Conservation (phyloP, 495 filamentous ascomycete genomes). For the Cudoniella acicularis region DNA sequence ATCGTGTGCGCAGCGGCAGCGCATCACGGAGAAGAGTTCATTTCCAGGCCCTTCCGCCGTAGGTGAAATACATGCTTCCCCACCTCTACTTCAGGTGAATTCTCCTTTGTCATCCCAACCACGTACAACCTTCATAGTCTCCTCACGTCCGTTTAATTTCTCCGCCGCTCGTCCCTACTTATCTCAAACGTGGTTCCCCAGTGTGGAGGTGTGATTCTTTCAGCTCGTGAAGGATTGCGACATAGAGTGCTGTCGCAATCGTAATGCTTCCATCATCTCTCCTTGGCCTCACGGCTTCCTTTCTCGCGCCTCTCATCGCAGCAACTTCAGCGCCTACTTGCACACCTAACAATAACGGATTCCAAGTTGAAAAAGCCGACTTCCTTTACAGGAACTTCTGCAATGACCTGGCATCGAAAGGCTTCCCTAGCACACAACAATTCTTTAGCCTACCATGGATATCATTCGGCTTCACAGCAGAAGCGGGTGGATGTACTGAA, state of each 20-base stretch:
- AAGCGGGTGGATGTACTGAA: not conserved
- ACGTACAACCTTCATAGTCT: not conserved
- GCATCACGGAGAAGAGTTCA: not conserved
- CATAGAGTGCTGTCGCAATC: not conserved
- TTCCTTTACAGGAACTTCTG: not conserved
- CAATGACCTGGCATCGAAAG: not conserved
- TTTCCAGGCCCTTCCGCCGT: not conserved
- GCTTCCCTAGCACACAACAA: not conserved
- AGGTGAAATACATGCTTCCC: not conserved
- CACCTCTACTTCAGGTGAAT: not conserved
- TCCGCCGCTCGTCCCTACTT: not conserved
- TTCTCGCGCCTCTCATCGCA: not conserved
- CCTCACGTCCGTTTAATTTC: not conserved
- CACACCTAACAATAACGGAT: not conserved
- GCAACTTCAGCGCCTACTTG: not conserved
- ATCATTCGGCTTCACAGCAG: not conserved
- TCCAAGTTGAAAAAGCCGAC: not conserved
- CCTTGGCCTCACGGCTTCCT: not conserved
- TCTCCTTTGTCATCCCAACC: not conserved
- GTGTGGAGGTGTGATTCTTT: too few relatives aligned
- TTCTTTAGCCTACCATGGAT: not conserved
- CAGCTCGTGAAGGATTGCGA: too few relatives aligned
- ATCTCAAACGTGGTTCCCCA: not conserved
- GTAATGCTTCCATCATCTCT: not conserved
- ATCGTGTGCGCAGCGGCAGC: not conserved